Base-by-base conservation (phyloP, 2,329 filamentous ascomycete genomes). In the Paecilomyces niveus region DNA sequence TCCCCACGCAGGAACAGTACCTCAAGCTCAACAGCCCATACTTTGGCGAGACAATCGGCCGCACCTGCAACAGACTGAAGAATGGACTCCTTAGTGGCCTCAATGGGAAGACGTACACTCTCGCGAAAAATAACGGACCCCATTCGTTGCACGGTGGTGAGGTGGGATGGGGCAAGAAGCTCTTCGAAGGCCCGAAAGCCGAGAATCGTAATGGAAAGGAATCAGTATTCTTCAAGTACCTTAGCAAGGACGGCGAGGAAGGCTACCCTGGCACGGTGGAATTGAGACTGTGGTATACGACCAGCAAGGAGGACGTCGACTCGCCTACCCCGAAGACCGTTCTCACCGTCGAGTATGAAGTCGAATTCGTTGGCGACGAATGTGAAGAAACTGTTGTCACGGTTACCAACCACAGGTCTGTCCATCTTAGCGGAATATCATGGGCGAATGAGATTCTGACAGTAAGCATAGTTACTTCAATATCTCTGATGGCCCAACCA, bases 41-140 rank as follows among this genome's bases (percentile, higher is more conserved):
- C 79, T 97, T 96, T 71, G 93, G 94, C 63, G 92, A 93, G 73
- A 97, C 91, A 52, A 96, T 97, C 72, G 94, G 94, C 57, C 89
- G 84, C 45, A 80, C 85, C 31, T 83, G 92, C 61, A 97, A 97
- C 78, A 88, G 93, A 58, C 85, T 96, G 71, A 83, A 85, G 58
- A 80, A 82, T 68, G 91, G 87, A 26, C 81, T 84, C 64, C 84
- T 96, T 70, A 77, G 86, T 65, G 80, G 80, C 56, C 75, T 96
- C 65, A 95, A 95, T 73, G 80, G 81, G 15, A 82, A 84, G 68
- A 78, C 81, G 2, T 93, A 93, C 74, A 66, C 78, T 11, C 81
- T 97, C 50, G 80, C 83, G 3, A 82, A 83, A 58, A 96, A 95
- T 76, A 85, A 96, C 70, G 88, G 85, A 0, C 79, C 81, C 52